A percentile compares a stretch with the other conserved stretches of the same genome.
Conservation (phyloP, 768 basidiomycete species). For the Mycena floridula region DNA sequence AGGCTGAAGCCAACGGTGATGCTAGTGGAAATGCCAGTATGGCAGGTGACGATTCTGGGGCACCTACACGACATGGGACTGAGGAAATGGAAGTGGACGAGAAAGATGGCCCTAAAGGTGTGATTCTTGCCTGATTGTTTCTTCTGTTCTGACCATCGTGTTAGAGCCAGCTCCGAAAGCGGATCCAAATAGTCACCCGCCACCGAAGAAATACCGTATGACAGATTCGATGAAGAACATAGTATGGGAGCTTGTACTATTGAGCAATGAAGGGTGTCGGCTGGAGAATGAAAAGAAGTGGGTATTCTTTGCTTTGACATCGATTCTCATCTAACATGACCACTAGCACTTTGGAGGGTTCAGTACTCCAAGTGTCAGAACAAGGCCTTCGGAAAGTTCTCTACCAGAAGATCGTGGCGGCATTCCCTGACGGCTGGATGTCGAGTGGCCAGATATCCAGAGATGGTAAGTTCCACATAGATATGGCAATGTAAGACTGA, state of each 20-base stretch:
- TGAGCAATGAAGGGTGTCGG: slow-evolving; percentile 1
- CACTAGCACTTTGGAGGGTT: slow-evolving; percentile 58
- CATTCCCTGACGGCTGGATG: slow-evolving; percentile 82
- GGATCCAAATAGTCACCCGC: slow-evolving; percentile 45
- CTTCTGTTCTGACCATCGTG: not conserved
- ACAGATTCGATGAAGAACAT: slow-evolving; percentile 76
- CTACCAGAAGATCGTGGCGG: slow-evolving; percentile 83
- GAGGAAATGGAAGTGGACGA: slow-evolving; percentile 4
- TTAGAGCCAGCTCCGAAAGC: not conserved
- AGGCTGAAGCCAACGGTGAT: slow-evolving; percentile 23
- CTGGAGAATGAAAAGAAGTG: slow-evolving; percentile 58
- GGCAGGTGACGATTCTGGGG: slow-evolving; percentile 27
- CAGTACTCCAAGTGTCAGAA: slow-evolving; percentile 68
- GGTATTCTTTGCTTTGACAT: slow-evolving; percentile 8
- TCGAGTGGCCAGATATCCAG: slow-evolving; percentile 81
- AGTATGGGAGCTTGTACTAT: slow-evolving; percentile 56
- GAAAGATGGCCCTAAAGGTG: slow-evolving; percentile 3
- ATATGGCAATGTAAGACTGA: not conserved
- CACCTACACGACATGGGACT: slow-evolving; percentile 26
- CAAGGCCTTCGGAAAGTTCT: slow-evolving; percentile 75
- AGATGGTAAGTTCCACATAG: slow-evolving; percentile 53
- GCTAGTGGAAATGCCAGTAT: slow-evolving; percentile 8
- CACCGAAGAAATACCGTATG: slow-evolving; percentile 70
- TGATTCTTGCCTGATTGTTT: not conserved
- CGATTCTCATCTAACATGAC: not conserved